These are phyloP conservation scores for Emmonsiellopsis sp. DNA, from an alignment of 2,329 filamentous ascomycete genomes.

Conservation along the genomic window DNA sequence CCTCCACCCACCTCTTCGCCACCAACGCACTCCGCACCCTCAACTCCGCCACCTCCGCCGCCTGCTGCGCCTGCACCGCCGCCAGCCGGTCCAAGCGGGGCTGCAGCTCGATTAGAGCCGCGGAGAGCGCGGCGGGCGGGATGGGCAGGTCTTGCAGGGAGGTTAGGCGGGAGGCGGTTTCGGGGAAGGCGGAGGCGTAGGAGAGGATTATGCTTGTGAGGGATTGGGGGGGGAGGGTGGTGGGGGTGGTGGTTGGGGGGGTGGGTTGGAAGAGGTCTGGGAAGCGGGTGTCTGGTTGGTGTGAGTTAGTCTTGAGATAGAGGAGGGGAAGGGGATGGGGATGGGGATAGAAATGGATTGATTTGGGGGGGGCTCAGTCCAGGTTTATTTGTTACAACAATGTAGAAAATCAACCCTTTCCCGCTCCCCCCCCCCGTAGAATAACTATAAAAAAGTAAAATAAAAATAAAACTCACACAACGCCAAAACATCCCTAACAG, in stretches of 20 bases:
- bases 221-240: slow-evolving; percentile 27
- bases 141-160: slow-evolving; percentile 40
- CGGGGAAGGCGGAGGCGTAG: slow-evolving; percentile 38
- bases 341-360: too few relatives aligned
- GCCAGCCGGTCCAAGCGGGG: slow-evolving; percentile 32
- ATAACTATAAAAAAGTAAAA: slow-evolving; percentile 4
- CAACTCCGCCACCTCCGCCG: slow-evolving; percentile 31
- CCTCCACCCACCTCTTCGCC: slow-evolving; percentile 65
- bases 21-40: slow-evolving; percentile 37
- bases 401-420: too few relatives aligned
- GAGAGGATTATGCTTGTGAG: slow-evolving; percentile 35
- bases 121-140: slow-evolving; percentile 33
- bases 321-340: neutral
- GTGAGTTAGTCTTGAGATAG: slow-evolving; percentile 1
- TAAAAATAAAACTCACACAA: slow-evolving; percentile 27
- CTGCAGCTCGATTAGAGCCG: slow-evolving; percentile 33
- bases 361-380: too few relatives aligned
- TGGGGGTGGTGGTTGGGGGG: slow-evolving; percentile 19
- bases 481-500: slow-evolving; percentile 33
- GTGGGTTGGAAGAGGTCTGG: slow-evolving; percentile 33
- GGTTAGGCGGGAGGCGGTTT: slow-evolving; percentile 40
- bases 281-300: slow-evolving; percentile 27
- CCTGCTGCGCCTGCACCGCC: slow-evolving; percentile 30
- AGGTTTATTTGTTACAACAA: too few relatives aligned
- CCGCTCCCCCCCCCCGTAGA: too few relatives aligned